Conservation (phyloP, 2,329 filamentous ascomycete species). For the Pyricularia sp. region DNA sequence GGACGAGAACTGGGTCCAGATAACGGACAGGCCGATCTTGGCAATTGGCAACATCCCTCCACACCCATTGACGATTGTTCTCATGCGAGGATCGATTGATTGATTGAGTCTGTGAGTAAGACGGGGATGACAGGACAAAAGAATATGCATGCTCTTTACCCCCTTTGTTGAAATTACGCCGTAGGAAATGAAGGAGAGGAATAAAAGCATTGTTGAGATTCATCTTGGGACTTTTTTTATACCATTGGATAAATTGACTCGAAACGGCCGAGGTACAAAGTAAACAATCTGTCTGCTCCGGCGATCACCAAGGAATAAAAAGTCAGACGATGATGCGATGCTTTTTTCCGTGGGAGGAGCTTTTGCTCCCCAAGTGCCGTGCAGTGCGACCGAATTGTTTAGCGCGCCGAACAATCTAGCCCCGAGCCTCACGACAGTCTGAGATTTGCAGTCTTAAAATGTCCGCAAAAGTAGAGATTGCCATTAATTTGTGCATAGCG, state of each 20-base stretch:
- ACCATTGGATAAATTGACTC: neutral
- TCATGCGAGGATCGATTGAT: neutral
- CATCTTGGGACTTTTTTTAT: neutral
- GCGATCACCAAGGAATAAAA: neutral
- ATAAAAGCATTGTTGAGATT: neutral
- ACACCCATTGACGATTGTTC: neutral
- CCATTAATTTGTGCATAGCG: neutral
- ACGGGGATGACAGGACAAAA: neutral
- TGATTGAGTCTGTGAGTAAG: neutral
- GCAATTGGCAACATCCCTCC: neutral
- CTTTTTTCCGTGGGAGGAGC: neutral
- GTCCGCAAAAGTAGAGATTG: neutral
- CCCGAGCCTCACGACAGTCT: neutral
- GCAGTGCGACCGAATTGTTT: neutral
- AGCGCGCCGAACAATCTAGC: neutral
- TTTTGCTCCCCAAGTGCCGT: neutral
- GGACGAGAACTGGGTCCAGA: neutral
- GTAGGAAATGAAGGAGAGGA: neutral
- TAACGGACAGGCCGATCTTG: neutral
- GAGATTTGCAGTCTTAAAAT: neutral
- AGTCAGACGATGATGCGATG: neutral
- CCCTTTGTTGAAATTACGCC: neutral
- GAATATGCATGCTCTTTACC: neutral
- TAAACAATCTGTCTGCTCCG: neutral
- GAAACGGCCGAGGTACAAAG: neutral